phyloP scores from a whole-genome alignment of 208 protist species.

The Crithidia expoeki region DNA sequence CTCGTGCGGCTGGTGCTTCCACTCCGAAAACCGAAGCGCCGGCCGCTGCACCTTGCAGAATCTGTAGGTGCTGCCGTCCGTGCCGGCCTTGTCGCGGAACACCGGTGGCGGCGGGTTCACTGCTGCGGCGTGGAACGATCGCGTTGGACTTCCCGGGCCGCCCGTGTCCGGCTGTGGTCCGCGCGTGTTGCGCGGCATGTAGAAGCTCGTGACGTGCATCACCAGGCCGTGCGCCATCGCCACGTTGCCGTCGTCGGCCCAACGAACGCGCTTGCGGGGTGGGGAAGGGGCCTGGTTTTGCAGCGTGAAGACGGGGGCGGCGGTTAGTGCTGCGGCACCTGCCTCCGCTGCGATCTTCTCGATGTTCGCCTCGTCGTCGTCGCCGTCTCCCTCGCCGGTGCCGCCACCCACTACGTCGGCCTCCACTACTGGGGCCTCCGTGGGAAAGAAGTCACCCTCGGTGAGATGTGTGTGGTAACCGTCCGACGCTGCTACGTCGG shows the following conservation, averaged over 20 bases:
- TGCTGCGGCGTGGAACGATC: conserved; percentile 20
- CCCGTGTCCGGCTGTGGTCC: conserved; percentile 6
- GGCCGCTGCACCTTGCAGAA: conserved; percentile 64
- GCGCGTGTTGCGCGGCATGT: conserved; percentile 49
- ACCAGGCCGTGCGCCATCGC: conserved; percentile 37
- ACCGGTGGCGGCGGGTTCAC: conserved; percentile 40
- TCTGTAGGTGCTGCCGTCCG: conserved; percentile 57
- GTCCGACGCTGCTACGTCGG: conserved; percentile 36
- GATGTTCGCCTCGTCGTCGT: conserved; percentile 21
- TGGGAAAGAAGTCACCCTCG: conserved; percentile 77
- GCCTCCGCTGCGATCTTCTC: conserved; percentile 19
- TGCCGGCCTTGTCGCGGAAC: conserved; percentile 52
- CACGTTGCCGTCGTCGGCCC: conserved; percentile 49
- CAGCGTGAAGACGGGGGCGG: background rate
- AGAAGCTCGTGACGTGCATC: conserved; percentile 62
- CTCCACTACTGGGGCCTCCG: conserved; percentile 26
- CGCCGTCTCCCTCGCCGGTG: conserved; percentile 4
- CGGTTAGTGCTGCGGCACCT: conserved; percentile 9
- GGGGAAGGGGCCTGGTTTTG: conserved; percentile 11
- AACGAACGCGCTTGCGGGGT: conserved; percentile 51
- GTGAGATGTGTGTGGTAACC: conserved; percentile 53
- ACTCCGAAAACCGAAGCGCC: conserved; percentile 50
- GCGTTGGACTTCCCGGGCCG: conserved; percentile 28
- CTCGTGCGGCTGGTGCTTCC: conserved; percentile 42
- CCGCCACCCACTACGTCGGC: conserved; percentile 11